Evolutionary conservation across 164 flowering plant genomes (phyloP).

Genomic region (Stephania japonica): DNA sequence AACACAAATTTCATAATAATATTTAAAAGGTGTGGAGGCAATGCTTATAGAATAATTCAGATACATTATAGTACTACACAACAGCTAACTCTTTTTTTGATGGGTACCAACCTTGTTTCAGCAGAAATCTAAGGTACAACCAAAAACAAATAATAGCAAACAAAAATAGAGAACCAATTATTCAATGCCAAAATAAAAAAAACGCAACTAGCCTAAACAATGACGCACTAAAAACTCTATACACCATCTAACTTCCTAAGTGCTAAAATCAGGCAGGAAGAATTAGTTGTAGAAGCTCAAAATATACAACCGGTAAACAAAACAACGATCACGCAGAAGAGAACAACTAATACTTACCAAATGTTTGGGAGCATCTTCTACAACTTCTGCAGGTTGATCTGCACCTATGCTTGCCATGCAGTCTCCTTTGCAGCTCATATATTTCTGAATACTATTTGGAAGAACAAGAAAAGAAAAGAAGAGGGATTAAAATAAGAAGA

Average conservation of each 20-base stretch:
- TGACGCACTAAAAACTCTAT: neutral
- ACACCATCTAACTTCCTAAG: neutral
- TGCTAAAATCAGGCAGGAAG: neutral
- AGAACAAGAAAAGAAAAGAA: neutral
- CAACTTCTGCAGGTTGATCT: constrained; percentile 99
- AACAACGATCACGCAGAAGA: neutral
- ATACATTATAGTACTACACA: neutral
- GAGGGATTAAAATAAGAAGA: neutral
- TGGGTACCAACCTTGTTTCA: no score
- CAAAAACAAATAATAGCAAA: no score
- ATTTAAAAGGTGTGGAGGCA: neutral
- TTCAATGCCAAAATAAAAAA: no score
- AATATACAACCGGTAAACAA: neutral
- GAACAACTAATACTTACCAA: constrained; percentile 37
- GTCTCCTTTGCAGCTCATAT: constrained; percentile 78
- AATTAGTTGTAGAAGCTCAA: neutral
- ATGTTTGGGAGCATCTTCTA: constrained; percentile 79
- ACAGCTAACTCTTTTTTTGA: no score
- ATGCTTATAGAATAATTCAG: neutral
- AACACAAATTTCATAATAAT: neutral
- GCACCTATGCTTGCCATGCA: constrained; percentile 84
- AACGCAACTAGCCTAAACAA: no score
- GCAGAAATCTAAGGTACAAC: no score
- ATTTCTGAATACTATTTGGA: constrained; percentile 66
- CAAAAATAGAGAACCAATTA: no score